phyloP scores from a whole-genome alignment of 805 yeast genomes.

The Pichia cabralensis region DNA sequence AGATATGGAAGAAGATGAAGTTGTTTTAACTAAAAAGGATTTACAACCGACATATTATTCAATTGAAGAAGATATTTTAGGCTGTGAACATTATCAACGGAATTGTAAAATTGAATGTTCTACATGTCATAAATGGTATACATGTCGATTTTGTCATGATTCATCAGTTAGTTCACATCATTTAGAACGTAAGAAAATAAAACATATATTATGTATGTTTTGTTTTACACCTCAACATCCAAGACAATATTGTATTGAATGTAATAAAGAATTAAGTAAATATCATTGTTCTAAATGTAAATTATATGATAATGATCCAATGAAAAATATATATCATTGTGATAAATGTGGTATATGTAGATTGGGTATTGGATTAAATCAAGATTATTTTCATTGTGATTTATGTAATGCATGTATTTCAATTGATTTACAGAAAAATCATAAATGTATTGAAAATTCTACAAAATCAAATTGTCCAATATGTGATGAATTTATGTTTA shows the following conservation, averaged over 20 bases:
- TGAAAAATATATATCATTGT: constrained; percentile 83
- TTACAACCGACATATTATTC: constrained; percentile 38
- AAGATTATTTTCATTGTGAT: constrained; percentile 86
- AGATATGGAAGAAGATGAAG: constrained; percentile 24
- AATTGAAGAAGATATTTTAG: constrained; percentile 37
- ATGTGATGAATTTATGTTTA: constrained; percentile 84
- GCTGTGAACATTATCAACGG: constrained; percentile 77
- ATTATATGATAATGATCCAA: constrained; percentile 70
- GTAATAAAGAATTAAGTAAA: constrained; percentile 57
- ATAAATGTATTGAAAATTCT: constrained; percentile 76
- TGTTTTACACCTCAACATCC: constrained; percentile 74
- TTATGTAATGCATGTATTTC: constrained; percentile 84
- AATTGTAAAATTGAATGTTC: constrained; percentile 80
- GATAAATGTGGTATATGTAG: constrained; percentile 90
- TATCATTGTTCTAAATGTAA: constrained; percentile 75
- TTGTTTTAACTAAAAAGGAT: constrained; percentile 39
- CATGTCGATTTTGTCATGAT: constrained; percentile 85
- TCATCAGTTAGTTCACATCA: constrained; percentile 42
- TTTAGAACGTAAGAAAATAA: constrained; percentile 48
- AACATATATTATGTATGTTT: constrained; percentile 69
- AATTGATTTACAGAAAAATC: constrained; percentile 65
- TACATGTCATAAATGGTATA: constrained; percentile 61
- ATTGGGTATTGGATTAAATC: constrained; percentile 77
- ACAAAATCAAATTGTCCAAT: constrained; percentile 91
- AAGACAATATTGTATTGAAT: constrained; percentile 53